phyloP scores from a whole-genome alignment of 2,329 filamentous ascomycete species.

The Aureobasidium lini region DNA sequence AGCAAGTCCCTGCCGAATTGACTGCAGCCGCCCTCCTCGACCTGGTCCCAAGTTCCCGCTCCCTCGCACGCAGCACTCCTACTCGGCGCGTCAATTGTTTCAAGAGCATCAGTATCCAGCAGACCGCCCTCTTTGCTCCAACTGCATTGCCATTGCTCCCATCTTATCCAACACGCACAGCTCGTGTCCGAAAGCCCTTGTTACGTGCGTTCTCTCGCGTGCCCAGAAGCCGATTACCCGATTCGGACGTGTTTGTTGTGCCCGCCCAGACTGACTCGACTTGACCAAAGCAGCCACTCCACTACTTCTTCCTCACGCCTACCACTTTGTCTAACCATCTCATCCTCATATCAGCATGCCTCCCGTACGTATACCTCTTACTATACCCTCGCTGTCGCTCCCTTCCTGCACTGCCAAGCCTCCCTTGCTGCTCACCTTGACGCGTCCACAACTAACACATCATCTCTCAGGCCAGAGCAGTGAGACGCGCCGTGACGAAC shows the following conservation, averaged over 20 bases:
- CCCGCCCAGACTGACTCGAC: conserved; percentile 10
- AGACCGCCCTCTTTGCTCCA: conserved; percentile 9
- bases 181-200: background rate
- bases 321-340: conserved; percentile 11
- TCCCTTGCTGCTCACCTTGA: conserved; percentile 10
- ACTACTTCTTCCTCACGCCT: background rate
- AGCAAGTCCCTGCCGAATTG: conserved; percentile 6
- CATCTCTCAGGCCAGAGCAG: conserved; percentile 54
- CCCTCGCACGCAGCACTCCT: background rate
- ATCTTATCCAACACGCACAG: background rate
- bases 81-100: conserved; percentile 12
- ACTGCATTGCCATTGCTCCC: conserved; percentile 4
- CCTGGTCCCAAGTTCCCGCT: background rate
- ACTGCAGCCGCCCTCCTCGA: background rate
- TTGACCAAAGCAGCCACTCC: conserved; percentile 4
- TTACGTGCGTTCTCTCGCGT: conserved; percentile 9
- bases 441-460: conserved; percentile 35
- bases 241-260: conserved; percentile 16
- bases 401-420: background rate
- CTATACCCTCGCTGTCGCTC: background rate
- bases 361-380: conserved; percentile 25
- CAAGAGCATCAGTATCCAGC: conserved; percentile 9
- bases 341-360: conserved; percentile 25
- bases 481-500: conserved; percentile 71
- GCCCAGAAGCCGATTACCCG: conserved; percentile 8